These are phyloP conservation scores for Paramecium primaurelia DNA, from an alignment of 73 alveolate species.

Conservation along the genomic window DNA sequence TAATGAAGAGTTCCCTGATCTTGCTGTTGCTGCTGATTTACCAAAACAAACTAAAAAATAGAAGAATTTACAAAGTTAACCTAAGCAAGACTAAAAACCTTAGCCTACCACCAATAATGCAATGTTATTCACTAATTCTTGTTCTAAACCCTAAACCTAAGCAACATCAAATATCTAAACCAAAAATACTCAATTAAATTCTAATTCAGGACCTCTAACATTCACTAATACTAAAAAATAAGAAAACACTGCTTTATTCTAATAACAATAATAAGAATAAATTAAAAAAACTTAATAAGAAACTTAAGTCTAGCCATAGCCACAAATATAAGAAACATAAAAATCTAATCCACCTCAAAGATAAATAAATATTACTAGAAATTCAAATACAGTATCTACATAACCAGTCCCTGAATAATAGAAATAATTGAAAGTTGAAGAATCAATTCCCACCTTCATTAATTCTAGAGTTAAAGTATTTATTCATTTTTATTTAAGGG, in stretches of 20 bases:
- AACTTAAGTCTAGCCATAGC: not conserved
- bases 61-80: not conserved
- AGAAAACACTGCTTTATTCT: not conserved
- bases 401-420: not conserved
- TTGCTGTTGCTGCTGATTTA: not conserved
- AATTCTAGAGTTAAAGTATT: not conserved
- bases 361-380: not conserved
- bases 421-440: not conserved
- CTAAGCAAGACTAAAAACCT: not conserved
- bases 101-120: not conserved
- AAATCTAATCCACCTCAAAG: not conserved
- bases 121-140: not conserved
- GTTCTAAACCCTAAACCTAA: not conserved
- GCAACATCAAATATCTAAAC: not conserved
- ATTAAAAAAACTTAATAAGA: not conserved
- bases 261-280: not conserved
- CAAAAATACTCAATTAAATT: not conserved
- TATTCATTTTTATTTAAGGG: not conserved
- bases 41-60: not conserved
- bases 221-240: not conserved
- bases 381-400: not conserved
- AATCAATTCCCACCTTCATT: not conserved
- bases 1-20: not conserved
- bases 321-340: not conserved
- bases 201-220: not conserved